phyloP scores from a whole-genome alignment of 257 asterid species.

The Paulownia fortunei region DNA sequence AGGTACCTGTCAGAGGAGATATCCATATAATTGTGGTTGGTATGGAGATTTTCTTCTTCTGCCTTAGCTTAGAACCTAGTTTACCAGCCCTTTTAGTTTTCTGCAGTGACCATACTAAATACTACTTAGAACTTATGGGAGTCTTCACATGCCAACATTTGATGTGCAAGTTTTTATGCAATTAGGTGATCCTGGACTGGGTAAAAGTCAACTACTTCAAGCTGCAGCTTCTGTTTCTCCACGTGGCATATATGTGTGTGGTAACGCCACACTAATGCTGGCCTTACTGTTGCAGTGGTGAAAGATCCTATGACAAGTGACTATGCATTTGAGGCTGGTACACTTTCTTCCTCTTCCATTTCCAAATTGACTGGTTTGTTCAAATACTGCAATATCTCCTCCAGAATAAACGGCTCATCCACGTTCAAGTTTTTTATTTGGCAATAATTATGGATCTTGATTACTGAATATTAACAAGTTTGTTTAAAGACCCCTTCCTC shows the following conservation, averaged over 20 bases:
- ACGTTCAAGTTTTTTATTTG: conserved; percentile 14
- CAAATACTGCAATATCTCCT: conserved; percentile 18
- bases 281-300: conserved; percentile 98
- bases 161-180: conserved; percentile 19
- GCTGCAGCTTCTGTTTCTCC: conserved; percentile 99
- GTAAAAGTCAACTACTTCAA: conserved; percentile 96
- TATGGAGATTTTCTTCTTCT: conserved; percentile 42
- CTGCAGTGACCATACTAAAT: conserved; percentile 16
- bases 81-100: conserved; percentile 19
- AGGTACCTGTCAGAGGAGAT: conserved; percentile 99
- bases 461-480: background rate
- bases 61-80: conserved; percentile 16
- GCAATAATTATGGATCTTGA: background rate
- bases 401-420: background rate
- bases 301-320: conserved; percentile 92
- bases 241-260: conserved; percentile 97
- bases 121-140: conserved; percentile 25
- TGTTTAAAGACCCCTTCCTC: background rate
- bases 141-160: conserved; percentile 29
- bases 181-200: conserved; percentile 98
- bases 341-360: conserved; percentile 31
- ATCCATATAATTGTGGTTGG: conserved; percentile 93
- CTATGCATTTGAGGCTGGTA: conserved; percentile 99
- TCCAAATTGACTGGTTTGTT: conserved; percentile 17
- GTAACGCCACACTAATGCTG: conserved; percentile 97